These are phyloP conservation scores for Apophysomyces elegans DNA, from an alignment of 371 early-diverging fungal species.

Conservation along the genomic window DNA sequence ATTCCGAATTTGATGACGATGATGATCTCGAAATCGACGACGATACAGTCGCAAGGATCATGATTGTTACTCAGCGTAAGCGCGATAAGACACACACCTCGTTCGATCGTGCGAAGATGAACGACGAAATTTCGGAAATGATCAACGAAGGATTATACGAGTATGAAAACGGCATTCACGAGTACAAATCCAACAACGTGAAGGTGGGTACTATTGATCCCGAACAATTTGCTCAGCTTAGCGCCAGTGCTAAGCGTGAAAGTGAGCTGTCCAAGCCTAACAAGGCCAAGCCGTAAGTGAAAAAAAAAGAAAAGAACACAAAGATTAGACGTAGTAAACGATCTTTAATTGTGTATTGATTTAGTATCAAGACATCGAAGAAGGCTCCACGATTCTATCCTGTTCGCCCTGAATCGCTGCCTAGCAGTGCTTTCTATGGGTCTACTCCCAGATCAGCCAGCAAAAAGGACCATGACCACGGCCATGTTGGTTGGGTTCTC, in stretches of 20 bases:
- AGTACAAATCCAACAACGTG: slow-evolving; percentile 33
- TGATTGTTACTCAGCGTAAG: slow-evolving; percentile 91
- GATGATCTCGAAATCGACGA: slow-evolving; percentile 80
- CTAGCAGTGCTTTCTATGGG: slow-evolving; percentile 54
- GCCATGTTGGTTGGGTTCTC: slow-evolving; percentile 91
- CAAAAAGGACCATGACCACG: slow-evolving; percentile 71
- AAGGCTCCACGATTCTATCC: slow-evolving; percentile 68
- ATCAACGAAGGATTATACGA: slow-evolving; percentile 94
- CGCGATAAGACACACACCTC: slow-evolving; percentile 73
- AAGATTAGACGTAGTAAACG: not conserved
- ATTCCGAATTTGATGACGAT: slow-evolving; percentile 66
- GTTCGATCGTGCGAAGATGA: slow-evolving; percentile 82
- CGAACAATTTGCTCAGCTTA: slow-evolving; percentile 66
- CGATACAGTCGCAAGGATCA: slow-evolving; percentile 82
- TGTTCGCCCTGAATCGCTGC: slow-evolving; percentile 59
- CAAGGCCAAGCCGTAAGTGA: slow-evolving; percentile 25
- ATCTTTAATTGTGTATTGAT: not conserved
- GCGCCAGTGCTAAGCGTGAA: slow-evolving; percentile 29
- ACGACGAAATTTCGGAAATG: slow-evolving; percentile 89
- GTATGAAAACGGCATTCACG: slow-evolving; percentile 80
- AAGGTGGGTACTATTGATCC: slow-evolving; percentile 74
- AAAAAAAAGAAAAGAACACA: not conserved
- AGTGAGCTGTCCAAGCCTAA: slow-evolving; percentile 15
- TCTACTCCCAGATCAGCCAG: slow-evolving; percentile 32
- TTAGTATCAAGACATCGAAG: slow-evolving; percentile 42